phyloP scores from a whole-genome alignment of 1,139 yeast species.

The Diutina pseudorugosa region DNA sequence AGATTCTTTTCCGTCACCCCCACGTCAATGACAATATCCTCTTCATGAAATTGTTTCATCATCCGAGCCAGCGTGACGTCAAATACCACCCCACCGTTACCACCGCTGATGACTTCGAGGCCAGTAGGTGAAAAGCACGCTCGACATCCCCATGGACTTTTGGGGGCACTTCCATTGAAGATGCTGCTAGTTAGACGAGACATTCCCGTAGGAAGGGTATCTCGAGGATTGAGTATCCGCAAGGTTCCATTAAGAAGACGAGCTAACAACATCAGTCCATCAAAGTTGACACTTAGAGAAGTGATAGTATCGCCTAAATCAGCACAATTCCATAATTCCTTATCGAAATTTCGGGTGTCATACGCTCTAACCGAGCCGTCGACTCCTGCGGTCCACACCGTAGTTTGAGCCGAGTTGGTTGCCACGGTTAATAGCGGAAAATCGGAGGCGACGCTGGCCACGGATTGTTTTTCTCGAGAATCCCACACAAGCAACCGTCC shows the following conservation, averaged over 20 bases:
- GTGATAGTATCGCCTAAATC: constrained; percentile 37
- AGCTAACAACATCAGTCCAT: constrained; percentile 39
- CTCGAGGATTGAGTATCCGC: constrained; percentile 42
- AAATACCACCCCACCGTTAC: constrained; percentile 55
- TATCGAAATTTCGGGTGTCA: constrained; percentile 32
- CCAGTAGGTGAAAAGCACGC: constrained; percentile 30
- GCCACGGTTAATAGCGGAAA: constrained; percentile 52
- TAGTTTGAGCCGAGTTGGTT: constrained; percentile 22
- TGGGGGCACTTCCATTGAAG: constrained; percentile 50
- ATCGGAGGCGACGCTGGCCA: constrained; percentile 25
- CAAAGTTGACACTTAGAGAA: constrained; percentile 35
- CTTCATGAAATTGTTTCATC: constrained; percentile 36
- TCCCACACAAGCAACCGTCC: constrained; percentile 57
- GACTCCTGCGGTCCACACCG: constrained; percentile 50
- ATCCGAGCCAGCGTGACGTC: constrained; percentile 40
- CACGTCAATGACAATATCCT: constrained; percentile 50
- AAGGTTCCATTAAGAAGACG: constrained; percentile 48
- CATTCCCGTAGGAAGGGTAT: constrained; percentile 24
- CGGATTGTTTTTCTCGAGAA: constrained; percentile 34
- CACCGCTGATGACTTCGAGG: constrained; percentile 40
- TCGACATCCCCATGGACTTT: constrained; percentile 36
- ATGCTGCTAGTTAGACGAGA: constrained; percentile 29
- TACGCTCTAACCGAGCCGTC: constrained; percentile 51
- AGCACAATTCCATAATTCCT: constrained; percentile 33
- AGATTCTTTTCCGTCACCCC: not conserved